A percentile compares a stretch with the other conserved stretches of the same genome.
Conservation (phyloP, 768 basidiomycete genomes). For the Plicaturopsis crispa region DNA sequence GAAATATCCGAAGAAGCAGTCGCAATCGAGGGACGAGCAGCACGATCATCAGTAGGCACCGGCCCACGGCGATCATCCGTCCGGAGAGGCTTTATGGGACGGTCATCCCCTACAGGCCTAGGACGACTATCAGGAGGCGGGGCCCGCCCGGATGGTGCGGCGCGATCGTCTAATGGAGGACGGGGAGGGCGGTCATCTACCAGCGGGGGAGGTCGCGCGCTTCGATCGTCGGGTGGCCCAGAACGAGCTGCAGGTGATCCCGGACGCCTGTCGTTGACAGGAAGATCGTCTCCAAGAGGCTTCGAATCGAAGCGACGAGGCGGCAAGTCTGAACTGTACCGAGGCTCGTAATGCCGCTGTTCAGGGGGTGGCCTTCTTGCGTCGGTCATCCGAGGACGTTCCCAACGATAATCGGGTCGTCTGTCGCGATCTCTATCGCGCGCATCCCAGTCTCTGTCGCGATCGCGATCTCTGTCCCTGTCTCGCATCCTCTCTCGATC, state of each 20-base stretch:
- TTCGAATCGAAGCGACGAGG: constrained; percentile 25
- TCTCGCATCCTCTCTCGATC: constrained; percentile 24
- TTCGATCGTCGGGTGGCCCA: constrained; percentile 22
- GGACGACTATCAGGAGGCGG: no score
- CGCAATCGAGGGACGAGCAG: constrained; percentile 6
- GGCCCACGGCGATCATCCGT: no score
- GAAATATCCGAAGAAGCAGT: constrained; percentile 7
- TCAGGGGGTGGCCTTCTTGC: constrained; percentile 36
- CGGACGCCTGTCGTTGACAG: constrained; percentile 19
- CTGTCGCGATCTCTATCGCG: constrained; percentile 31
- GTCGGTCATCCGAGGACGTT: constrained; percentile 30
- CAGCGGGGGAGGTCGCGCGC: constrained; percentile 9
- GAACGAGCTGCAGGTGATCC: constrained; percentile 12
- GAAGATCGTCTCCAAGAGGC: constrained; percentile 12
- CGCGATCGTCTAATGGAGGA: no score
- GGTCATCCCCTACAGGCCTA: no score
- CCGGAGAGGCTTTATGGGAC: no score
- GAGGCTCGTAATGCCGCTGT: constrained; percentile 39
- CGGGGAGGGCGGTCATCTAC: constrained; percentile 9
- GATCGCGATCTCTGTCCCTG: constrained; percentile 23
- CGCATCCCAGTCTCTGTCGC: constrained; percentile 24
- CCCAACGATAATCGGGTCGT: constrained; percentile 27
- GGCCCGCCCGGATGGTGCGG: constrained; percentile 1
- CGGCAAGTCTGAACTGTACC: constrained; percentile 26
- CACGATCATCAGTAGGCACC: constrained; percentile 23